These are phyloP conservation scores for Penicillium frequentans DNA, from an alignment of 2,329 filamentous ascomycete genomes.

Conservation along the genomic window DNA sequence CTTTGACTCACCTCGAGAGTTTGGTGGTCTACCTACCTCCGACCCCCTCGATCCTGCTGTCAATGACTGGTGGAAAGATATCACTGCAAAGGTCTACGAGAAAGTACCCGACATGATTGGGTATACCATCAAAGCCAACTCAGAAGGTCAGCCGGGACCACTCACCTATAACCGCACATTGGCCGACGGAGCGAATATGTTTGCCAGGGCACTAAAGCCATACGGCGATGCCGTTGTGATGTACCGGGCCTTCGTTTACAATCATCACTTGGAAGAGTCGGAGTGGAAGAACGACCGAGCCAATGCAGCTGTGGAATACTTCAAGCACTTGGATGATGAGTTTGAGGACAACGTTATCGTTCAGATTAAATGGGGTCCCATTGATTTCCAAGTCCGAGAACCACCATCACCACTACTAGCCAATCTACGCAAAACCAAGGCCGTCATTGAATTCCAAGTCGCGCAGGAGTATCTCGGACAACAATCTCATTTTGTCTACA, in stretches of 20 bases:
- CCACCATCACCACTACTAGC: constrained; percentile 65
- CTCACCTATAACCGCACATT: constrained; percentile 69
- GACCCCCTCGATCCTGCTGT: constrained; percentile 64
- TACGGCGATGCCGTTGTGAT: constrained; percentile 62
- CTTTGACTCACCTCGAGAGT: constrained; percentile 62
- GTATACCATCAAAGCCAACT: constrained; percentile 70
- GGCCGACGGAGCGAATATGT: constrained; percentile 67
- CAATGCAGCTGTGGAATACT: constrained; percentile 68
- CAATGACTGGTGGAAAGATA: constrained; percentile 62
- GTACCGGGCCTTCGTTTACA: constrained; percentile 73
- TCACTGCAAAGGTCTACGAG: constrained; percentile 60
- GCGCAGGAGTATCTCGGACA: constrained; percentile 71
- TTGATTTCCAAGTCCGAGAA: constrained; percentile 73
- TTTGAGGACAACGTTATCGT: constrained; percentile 71
- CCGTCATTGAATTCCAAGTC: constrained; percentile 65
- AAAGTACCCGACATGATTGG: constrained; percentile 67
- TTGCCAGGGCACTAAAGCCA: constrained; percentile 59
- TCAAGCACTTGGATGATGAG: constrained; percentile 61
- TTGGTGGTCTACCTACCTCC: constrained; percentile 60
- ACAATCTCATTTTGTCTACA: constrained; percentile 67
- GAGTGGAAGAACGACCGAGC: constrained; percentile 69
- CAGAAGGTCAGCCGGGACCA: constrained; percentile 70
- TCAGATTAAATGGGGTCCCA: constrained; percentile 73
- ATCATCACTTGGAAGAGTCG: constrained; percentile 54
- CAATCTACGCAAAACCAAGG: constrained; percentile 48